Evolutionary conservation across 1,284 basidiomycete genomes (phyloP).

Genomic region (Ustilago loliicola): DNA sequence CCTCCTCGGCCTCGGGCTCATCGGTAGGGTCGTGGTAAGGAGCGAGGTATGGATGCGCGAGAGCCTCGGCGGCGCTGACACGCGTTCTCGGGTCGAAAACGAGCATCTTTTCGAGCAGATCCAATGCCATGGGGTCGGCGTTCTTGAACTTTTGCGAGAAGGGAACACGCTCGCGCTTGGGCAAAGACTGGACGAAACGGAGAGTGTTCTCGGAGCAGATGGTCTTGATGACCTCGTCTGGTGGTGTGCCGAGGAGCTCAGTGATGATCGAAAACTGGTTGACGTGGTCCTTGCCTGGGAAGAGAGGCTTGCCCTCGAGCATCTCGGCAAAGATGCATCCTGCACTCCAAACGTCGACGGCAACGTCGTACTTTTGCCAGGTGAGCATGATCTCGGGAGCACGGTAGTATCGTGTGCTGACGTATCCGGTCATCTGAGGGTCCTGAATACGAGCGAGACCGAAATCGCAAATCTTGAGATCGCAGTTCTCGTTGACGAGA

Average conservation of each 20-base stretch:
- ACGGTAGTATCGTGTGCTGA: conserved; percentile 98
- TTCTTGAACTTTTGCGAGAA: conserved; percentile 94
- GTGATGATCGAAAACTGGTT: conserved; percentile 99
- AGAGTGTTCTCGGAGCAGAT: conserved; percentile 99
- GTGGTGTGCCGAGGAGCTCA: conserved; percentile 95
- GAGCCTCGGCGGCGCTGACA: conserved; percentile 91
- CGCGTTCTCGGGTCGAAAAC: conserved; percentile 98
- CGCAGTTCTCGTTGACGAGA: conserved; percentile 99
- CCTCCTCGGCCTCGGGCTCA: conserved; percentile 92
- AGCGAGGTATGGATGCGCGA: conserved; percentile 92
- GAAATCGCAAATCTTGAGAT: conserved; percentile 99
- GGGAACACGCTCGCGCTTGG: conserved; percentile 93
- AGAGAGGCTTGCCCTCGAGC: conserved; percentile 97
- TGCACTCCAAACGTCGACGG: conserved; percentile 97
- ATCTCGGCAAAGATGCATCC: conserved; percentile 99
- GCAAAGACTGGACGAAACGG: conserved; percentile 97
- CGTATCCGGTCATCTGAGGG: conserved; percentile 99
- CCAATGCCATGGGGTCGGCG: conserved; percentile 91
- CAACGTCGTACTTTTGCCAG: conserved; percentile 99
- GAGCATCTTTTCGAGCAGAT: conserved; percentile 98
- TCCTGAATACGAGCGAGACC: conserved; percentile 92
- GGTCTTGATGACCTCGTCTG: conserved; percentile 99
- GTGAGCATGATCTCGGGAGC: conserved; percentile 99
- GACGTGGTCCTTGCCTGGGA: conserved; percentile 99
- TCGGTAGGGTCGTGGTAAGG: conserved; percentile 99